Percentiles rank a stretch among this genome's conserved stretches.
Conservation (phyloP, 768 basidiomycete species). For the Tubosaeta sp. region DNA sequence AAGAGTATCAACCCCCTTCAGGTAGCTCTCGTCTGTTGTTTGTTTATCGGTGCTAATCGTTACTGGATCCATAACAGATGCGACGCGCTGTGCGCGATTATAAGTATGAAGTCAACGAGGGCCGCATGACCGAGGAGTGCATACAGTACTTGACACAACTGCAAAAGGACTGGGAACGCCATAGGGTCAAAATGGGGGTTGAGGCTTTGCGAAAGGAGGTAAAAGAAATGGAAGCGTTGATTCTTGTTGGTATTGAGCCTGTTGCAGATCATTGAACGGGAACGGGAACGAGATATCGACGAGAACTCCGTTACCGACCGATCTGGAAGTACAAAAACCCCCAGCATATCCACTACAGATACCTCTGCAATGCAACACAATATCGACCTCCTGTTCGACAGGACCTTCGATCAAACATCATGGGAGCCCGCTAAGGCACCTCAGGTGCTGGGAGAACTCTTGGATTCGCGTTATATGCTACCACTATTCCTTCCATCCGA, state of each 20-base stretch:
- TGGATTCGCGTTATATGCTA: slow-evolving; percentile 93
- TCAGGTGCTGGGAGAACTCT: slow-evolving; percentile 81
- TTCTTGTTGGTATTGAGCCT: slow-evolving; percentile 4
- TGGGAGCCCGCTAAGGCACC: slow-evolving; percentile 81
- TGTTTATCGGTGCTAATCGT: background rate
- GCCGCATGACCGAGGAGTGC: slow-evolving; percentile 92
- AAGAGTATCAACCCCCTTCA: slow-evolving; percentile 88
- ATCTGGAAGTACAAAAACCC: slow-evolving; percentile 28
- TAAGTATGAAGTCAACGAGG: slow-evolving; percentile 90
- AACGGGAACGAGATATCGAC: slow-evolving; percentile 37
- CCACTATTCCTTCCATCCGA: slow-evolving; percentile 82
- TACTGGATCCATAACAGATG: slow-evolving; percentile 50
- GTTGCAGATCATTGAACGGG: slow-evolving; percentile 59
- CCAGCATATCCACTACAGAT: slow-evolving; percentile 33
- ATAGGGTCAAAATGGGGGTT: slow-evolving; percentile 82
- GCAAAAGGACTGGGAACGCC: slow-evolving; percentile 96
- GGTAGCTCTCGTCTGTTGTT: slow-evolving; percentile 35
- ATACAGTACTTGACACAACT: slow-evolving; percentile 90
- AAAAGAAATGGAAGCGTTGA: slow-evolving; percentile 1
- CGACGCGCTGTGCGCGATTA: slow-evolving; percentile 90
- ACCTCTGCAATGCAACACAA: slow-evolving; percentile 42
- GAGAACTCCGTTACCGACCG: slow-evolving; percentile 38
- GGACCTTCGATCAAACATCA: slow-evolving; percentile 51
- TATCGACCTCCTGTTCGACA: slow-evolving; percentile 82
- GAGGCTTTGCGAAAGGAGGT: slow-evolving; percentile 84